phyloP scores from a whole-genome alignment of 1,284 basidiomycete species.

The Cerrena zonata region DNA sequence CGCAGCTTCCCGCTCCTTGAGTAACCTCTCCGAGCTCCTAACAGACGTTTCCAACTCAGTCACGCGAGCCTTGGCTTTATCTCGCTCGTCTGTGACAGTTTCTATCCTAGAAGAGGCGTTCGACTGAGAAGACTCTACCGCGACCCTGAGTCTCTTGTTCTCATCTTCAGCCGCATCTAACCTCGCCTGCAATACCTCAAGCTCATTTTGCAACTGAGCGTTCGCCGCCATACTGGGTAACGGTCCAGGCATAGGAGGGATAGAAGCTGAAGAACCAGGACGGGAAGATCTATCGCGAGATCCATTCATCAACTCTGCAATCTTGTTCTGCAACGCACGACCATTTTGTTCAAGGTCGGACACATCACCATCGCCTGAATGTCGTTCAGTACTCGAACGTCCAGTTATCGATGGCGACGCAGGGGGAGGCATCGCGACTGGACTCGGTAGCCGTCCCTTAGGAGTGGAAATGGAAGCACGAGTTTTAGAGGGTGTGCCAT shows the following conservation, averaged over 20 bases:
- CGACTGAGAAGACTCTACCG: constrained; percentile 24
- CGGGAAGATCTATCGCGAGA: constrained; percentile 20
- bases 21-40: constrained; percentile 38
- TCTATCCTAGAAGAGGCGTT: constrained; percentile 21
- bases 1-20: constrained; percentile 48
- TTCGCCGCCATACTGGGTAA: constrained; percentile 17
- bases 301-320: constrained; percentile 33
- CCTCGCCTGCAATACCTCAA: constrained; percentile 43
- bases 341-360: constrained; percentile 35
- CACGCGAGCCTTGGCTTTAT: constrained; percentile 37
- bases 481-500: constrained; percentile 38
- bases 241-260: background rate
- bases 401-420: constrained; percentile 44
- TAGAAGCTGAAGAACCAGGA: constrained; percentile 25
- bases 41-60: constrained; percentile 46
- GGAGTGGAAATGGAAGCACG: constrained; percentile 50
- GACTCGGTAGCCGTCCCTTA: constrained; percentile 61
- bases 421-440: constrained; percentile 74
- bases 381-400: constrained; percentile 14
- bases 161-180: constrained; percentile 56
- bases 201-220: constrained; percentile 30
- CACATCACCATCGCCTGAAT: constrained; percentile 1
- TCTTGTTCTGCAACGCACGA: constrained; percentile 44
- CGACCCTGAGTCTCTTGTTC: constrained; percentile 23
- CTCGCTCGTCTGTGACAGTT: constrained; percentile 41